These are phyloP conservation scores for Silene conica DNA, from an alignment of 148 eudicot genomes.

Conservation along the genomic window DNA sequence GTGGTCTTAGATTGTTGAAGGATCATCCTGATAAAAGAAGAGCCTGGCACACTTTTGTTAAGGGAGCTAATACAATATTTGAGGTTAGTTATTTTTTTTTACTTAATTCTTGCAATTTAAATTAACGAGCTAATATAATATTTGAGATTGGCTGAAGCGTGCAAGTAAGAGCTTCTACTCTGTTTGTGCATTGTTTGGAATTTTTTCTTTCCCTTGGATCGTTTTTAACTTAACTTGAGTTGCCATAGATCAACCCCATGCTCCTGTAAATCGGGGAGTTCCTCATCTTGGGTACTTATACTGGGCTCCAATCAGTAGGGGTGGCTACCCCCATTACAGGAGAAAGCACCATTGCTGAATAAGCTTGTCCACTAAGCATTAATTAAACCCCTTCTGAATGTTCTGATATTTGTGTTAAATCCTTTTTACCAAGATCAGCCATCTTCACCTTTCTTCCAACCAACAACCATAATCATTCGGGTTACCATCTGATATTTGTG, in stretches of 20 bases:
- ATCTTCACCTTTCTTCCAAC: too few species aligned
- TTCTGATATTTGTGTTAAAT: too few species aligned
- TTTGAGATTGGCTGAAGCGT: not conserved
- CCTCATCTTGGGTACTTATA: not conserved
- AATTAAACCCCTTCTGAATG: too few species aligned
- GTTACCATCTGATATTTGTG: too few species aligned
- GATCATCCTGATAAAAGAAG: conserved; percentile 39
- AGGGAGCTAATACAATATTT: conserved; percentile 51
- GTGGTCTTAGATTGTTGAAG: conserved; percentile 42
- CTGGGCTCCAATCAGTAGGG: too few species aligned
- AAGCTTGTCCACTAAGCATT: too few species aligned
- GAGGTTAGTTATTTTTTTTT: conserved; percentile 38
- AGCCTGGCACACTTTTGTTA: conserved; percentile 64
- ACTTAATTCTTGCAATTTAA: not conserved
- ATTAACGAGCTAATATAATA: not conserved
- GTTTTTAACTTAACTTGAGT: not conserved
- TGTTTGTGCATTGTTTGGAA: not conserved
- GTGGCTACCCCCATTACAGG: too few species aligned
- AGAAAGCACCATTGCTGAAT: too few species aligned
- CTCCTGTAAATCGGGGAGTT: not conserved
- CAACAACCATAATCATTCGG: too few species aligned
- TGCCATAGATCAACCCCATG: not conserved
- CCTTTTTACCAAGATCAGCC: too few species aligned
- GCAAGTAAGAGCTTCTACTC: not conserved
- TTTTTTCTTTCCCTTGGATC: not conserved